Conservation (phyloP, 2,329 filamentous ascomycete genomes). For the Nemania diffusa region DNA sequence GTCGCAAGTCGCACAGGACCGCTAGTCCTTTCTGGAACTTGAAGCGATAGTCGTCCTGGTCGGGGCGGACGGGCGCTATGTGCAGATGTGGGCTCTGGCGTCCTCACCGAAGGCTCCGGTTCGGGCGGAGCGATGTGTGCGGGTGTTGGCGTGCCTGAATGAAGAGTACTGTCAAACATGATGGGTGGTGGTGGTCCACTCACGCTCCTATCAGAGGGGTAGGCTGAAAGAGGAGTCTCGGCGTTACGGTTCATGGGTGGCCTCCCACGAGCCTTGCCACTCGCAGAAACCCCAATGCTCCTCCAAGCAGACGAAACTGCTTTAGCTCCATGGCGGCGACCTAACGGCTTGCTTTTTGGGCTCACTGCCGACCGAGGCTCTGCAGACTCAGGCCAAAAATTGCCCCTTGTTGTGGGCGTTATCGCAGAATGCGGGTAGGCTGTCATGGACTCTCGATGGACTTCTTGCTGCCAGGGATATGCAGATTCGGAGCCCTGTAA, state of each 20-base stretch:
- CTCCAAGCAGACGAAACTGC: slow-evolving; percentile 94
- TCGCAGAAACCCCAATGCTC: slow-evolving; percentile 68
- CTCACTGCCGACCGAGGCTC: slow-evolving; percentile 81
- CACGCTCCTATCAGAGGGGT: slow-evolving; percentile 67
- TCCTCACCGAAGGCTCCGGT: slow-evolving; percentile 37
- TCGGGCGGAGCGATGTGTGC: slow-evolving; percentile 44
- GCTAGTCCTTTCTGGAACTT: slow-evolving; percentile 70
- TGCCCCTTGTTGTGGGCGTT: slow-evolving; percentile 68
- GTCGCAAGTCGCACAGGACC: slow-evolving; percentile 72
- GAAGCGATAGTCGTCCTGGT: slow-evolving; percentile 66
- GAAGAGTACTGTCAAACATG: slow-evolving; percentile 41
- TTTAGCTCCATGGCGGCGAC: slow-evolving; percentile 78
- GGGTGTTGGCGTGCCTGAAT: slow-evolving; percentile 36
- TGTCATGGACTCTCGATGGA: slow-evolving; percentile 68
- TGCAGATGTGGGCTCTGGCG: slow-evolving; percentile 41
- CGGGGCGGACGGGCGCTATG: slow-evolving; percentile 46
- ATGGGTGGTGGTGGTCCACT: slow-evolving; percentile 53
- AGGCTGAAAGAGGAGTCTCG: slow-evolving; percentile 76
- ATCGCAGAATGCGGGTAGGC: slow-evolving; percentile 83
- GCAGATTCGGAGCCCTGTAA: slow-evolving; percentile 49
- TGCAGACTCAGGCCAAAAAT: slow-evolving; percentile 64
- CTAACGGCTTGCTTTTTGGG: slow-evolving; percentile 59
- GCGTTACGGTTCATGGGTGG: slow-evolving; percentile 75
- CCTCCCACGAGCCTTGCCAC: slow-evolving; percentile 79
- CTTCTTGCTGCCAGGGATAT: slow-evolving; percentile 62